phyloP scores from a whole-genome alignment of 106 monocot species.

The Dendrobium chrysotoxum region DNA sequence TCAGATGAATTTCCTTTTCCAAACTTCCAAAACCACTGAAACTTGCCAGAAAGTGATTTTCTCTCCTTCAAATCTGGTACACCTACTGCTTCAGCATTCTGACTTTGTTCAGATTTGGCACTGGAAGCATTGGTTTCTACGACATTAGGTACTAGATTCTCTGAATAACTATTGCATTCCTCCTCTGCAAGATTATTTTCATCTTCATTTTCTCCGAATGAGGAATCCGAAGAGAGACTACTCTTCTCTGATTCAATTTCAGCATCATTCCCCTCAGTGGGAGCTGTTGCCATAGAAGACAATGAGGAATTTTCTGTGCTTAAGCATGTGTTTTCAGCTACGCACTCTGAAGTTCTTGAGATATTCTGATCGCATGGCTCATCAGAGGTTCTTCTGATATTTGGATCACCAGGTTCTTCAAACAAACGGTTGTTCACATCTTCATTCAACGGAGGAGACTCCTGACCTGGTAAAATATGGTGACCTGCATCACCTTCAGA shows the following conservation, averaged over 20 bases:
- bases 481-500: neutral
- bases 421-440: slow-evolving; percentile 17
- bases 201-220: slow-evolving; percentile 21
- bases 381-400: slow-evolving; percentile 4
- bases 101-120: neutral
- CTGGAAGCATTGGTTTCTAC: neutral
- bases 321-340: slow-evolving; percentile 15
- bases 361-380: neutral
- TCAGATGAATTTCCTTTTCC: slow-evolving; percentile 21
- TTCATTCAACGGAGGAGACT: slow-evolving; percentile 1
- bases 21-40: slow-evolving; percentile 51
- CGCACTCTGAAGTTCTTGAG: slow-evolving; percentile 7
- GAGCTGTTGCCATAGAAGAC: slow-evolving; percentile 24
- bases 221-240: slow-evolving; percentile 43
- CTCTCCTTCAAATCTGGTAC: slow-evolving; percentile 12
- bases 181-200: slow-evolving; percentile 9
- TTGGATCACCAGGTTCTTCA: slow-evolving; percentile 12
- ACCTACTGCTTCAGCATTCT: neutral
- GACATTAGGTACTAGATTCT: neutral
- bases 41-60: slow-evolving; percentile 25
- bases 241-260: slow-evolving; percentile 41
- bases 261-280: slow-evolving; percentile 14
- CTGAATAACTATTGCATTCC: neutral
- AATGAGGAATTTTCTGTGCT: slow-evolving; percentile 27
- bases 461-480: slow-evolving; percentile 1